Percentiles rank a stretch among this genome's conserved stretches.
Evolutionary conservation across 768 basidiomycete genomes (phyloP).

Genomic region (Sarcodon aspratus): DNA sequence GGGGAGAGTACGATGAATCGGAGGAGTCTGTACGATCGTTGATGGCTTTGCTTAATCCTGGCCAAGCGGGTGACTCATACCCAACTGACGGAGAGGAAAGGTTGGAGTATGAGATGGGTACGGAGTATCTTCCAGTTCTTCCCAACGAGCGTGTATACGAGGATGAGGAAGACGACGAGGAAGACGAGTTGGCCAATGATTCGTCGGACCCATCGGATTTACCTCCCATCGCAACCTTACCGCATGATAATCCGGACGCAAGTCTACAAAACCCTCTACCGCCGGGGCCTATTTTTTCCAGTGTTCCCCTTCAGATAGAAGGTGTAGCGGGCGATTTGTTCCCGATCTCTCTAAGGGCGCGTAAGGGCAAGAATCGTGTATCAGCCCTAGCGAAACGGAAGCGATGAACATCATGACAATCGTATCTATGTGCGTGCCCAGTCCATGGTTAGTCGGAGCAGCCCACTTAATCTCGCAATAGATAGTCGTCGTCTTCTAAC

Average conservation of each 20-base stretch:
- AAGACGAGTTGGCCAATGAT: constrained; percentile 22
- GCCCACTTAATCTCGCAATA: no score
- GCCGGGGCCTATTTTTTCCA: constrained; percentile 1
- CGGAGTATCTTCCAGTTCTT: constrained; percentile 2
- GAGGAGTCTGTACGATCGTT: constrained; percentile 69
- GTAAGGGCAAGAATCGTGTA: constrained; percentile 47
- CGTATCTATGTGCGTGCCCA: no score
- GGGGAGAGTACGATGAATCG: constrained; percentile 47
- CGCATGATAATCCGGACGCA: constrained; percentile 33
- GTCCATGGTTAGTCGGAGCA: no score
- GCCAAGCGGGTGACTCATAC: constrained; percentile 16
- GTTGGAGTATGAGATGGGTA: constrained; percentile 5
- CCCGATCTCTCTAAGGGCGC: constrained; percentile 57
- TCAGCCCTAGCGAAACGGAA: constrained; percentile 46
- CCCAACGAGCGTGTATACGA: constrained; percentile 36
- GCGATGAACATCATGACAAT: constrained; percentile 28
- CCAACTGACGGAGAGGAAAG: constrained; percentile 1
- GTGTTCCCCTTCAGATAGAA: constrained; percentile 13
- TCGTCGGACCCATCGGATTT: constrained; percentile 25
- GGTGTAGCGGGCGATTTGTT: constrained; percentile 58
- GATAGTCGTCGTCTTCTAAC: no score
- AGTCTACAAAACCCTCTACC: constrained; percentile 38
- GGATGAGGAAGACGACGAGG: constrained; percentile 33
- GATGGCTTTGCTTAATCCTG: constrained; percentile 51
- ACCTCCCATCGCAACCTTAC: neutral